Base-by-base conservation (phyloP, 2,329 filamentous ascomycete genomes). In the Trichoderma sp. region DNA sequence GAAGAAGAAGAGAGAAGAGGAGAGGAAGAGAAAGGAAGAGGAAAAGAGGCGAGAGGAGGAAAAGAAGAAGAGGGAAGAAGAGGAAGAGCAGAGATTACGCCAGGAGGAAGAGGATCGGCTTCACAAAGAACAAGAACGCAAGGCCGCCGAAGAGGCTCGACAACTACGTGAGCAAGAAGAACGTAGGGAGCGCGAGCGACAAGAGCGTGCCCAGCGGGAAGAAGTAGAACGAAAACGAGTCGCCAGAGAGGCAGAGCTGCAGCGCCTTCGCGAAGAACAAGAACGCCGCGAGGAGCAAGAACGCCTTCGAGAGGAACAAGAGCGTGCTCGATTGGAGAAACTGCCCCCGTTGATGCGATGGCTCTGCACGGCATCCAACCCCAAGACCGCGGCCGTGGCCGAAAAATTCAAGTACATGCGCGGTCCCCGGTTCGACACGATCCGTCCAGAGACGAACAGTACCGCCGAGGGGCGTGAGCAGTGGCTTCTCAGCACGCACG, bases 401-500 rank as follows among this genome's bases (percentile, higher is more conserved):
- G 79, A 83, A 61, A 83, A 84, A 52, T 89, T 90, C 74, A 81
- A 81, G 70, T 80, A 78, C 56, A 84, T 89, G 70, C 83, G 86
- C 71, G 88, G 88, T 17, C 86, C 88, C 57, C 85, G 88, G 25
- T 89, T 87, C 73, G 88, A 90, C 75, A 89, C 87, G 4, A 88
- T 90, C 67, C 82, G 82, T 15, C 82, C 83, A 4, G 81, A 82
- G 34, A 79, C 83, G 15, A 86, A 83, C 6, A 84, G 84, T 8
- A 85, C 83, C 12, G 72, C 82, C 2, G 84, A 83, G 56, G 87
- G 87, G n/a, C 83, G 87, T 59, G 88, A 90, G 71, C 87, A 88
- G 71, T 90, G 88, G 88, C 77, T 90, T 66, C 82, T 90, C 59
- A 90, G 90, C 72, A 87, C 85, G 3, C 86, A 90, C 67, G 87